A percentile compares a stretch with the other conserved stretches of the same genome.
Evolutionary conservation across 768 basidiomycete genomes (phyloP).

Genomic region (Russula sp.): DNA sequence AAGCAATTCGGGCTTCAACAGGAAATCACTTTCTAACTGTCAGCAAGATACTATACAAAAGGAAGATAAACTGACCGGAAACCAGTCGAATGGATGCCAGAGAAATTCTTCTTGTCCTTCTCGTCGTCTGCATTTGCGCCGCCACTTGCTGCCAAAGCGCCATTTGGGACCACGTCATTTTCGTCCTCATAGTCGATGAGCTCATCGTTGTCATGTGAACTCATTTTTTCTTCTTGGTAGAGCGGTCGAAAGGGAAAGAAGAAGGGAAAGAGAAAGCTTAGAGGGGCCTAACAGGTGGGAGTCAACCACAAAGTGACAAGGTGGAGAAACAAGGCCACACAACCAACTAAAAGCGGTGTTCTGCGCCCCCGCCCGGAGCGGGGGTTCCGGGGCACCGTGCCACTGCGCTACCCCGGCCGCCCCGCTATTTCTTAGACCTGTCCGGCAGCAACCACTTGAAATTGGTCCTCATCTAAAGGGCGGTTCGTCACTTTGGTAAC

Average conservation of each 20-base stretch:
- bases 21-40: constrained; percentile 68
- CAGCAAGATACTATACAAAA: constrained; percentile 7
- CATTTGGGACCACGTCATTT: constrained; percentile 65
- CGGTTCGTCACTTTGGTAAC: too few species aligned
- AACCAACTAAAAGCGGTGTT: constrained; percentile 1
- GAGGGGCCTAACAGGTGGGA: constrained; percentile 23
- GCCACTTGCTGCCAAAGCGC: constrained; percentile 38
- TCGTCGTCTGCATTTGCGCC: constrained; percentile 46
- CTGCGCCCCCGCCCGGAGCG: not conserved
- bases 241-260: constrained; percentile 26
- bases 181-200: constrained; percentile 95
- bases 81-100: constrained; percentile 99
- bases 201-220: constrained; percentile 81
- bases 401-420: not conserved
- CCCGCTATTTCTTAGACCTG: not conserved
- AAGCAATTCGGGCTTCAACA: constrained; percentile 93
- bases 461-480: too few species aligned
- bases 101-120: constrained; percentile 96
- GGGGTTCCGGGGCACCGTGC: not conserved
- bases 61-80: constrained; percentile 61
- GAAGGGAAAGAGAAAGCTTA: constrained; percentile 28
- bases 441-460: not conserved
- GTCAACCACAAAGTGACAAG: constrained; percentile 21
- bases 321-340: constrained; percentile 16
- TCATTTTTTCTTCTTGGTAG: constrained; percentile 42